Base-by-base conservation (phyloP, 73 alveolate genomes). In the Uronychia setigera region DNA sequence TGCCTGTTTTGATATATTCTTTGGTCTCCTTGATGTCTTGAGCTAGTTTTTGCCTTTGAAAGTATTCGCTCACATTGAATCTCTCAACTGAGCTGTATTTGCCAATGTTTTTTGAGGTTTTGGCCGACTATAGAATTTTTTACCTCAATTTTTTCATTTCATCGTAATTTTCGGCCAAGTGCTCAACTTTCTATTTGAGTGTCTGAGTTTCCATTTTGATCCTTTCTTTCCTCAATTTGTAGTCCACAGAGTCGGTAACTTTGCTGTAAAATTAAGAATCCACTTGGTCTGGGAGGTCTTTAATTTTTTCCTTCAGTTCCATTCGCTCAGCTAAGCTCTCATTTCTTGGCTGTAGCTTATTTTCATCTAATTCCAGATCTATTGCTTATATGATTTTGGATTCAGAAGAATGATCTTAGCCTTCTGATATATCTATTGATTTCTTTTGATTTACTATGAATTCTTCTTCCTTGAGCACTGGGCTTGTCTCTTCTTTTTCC, bases 161-260 rank as follows among this genome's bases (percentile, higher is more conserved):
- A 46, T 46, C 67, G 19, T 46, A 46, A 19, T 46, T 46, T 46
- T 46, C 67, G 5, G 35, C 88, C 31, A 29, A 28, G 31, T n/a
- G 28, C 29, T 58, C 29, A 0, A 81, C 88, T 60, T 81, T 81
- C 33, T 31, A 33, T 60, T 58, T 59, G 27, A 81, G 35, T 32
- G 76, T 28, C n/a, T 81, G 81, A 11, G 77, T 59, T n/a, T 25
- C 59, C 32, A 25, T 29, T 30, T 32, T 59, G 32, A 81, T 81
- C 35, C 57, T 27, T 31, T 81, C 80, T 33, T 81, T 81, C 31
- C 88, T n/a, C 31, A 34, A 19, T 0, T 81, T 14, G 33, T 58
- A 81, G 32, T 81, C 88, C 30, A 29, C 34, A 29, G 80, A 35
- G 32, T 81, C 88, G 27, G 57, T 58, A 5, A 81, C 88, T 29